Evolutionary conservation across 805 yeast genomes (phyloP), one percentile per base, ranked within the genome.

Genomic region (Candida suzukii): DNA sequence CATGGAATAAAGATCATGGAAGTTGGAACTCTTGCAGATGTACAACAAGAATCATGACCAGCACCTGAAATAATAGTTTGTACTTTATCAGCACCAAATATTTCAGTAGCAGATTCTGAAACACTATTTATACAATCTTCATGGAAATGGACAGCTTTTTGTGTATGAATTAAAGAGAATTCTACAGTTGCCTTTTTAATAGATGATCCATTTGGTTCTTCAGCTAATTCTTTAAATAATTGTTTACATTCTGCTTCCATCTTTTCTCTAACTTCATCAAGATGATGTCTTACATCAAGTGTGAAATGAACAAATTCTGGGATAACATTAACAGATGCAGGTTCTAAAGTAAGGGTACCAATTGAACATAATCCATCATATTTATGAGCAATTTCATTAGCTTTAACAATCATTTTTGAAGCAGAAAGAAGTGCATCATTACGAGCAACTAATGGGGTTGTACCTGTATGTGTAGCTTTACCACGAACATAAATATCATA

Each of bases 1-100:
- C 82, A 73, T 8, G 90, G 88, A 50, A 80, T 76, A 55, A 82
- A 82, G 27, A 82, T 74, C 88, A 82, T 82, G 2, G 86, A 74
- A 0, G 88, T 80, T 32, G 90, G 88, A 32, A 75, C 71, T 36
- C 68, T 65, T 6, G 62, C 50, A 9, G 75, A 67, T 2, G 83
- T 76, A 19, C 73, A 68, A 49, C 86, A 78, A 8, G 85, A 77
- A 53, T 82, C 90, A 49, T 82, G 90, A 11, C 85, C 87, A 5
- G 88, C 87, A 24, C 90, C 88, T 48, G 83, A 74, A 36, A 71
- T 69, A 40, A 80, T 77, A 30, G 64, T 68, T 32, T 67, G 60
- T 11, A 66, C 62, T 30, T 66, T 55, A 2, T 64, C 69, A 21
- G 61, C 58, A 1, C 79, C 78, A 42, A 70, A 74, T 28, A 74